Base-by-base conservation (phyloP, 116 monocot genomes). In the Cymodocea nodosa region DNA sequence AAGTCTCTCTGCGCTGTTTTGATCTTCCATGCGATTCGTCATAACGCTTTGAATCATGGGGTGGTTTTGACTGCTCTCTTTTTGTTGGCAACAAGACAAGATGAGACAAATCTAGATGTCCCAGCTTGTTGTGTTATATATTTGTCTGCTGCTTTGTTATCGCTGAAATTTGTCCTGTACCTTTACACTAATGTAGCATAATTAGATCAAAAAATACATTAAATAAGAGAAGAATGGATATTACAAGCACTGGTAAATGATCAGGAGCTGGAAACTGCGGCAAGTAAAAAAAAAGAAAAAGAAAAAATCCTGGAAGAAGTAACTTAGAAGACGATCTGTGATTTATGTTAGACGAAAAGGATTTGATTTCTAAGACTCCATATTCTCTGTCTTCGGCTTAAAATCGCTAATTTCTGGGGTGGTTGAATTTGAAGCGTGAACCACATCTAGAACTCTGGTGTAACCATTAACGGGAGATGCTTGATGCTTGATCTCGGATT, bases 301-400 rank as follows among this genome's bases (percentile, higher is more conserved):
- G n/a, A n/a, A n/a, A n/a, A n/a, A n/a, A n/a, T n/a, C n/a, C n/a
- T n/a, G 16, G 15, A 62, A 39, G 17, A 62, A 39, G 37, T 5
- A 54, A 5, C 40, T 62, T 40, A 37, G 19, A 18, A 12, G 18
- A 40, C 8, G 62, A 62, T 36, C 40, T 39, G 6, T 39, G 6
- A 62, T 36, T 18, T 62, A 37, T 23, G 57, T 24, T 57, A 60
- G 35, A 4, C 15, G 35, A 60, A 34, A 14, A 60, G 6, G 5
- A 60, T 35, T 35, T 16, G 19, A 56, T 58, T 59, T 35, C 23
- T 57, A 71, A 24, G 59, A 52, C 2, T 78, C 36, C 23, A 59
- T 59, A 12, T 77, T 74, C 67, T 78, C 78, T 16, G 25, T 37
- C 60, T 75, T 75, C 7, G 60, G 68, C 60, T 56, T 75, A 18